A percentile compares a stretch with the other conserved stretches of the same genome.
These are phyloP conservation scores for Isatis tinctoria DNA, from an alignment of 345 rosid species.

Conservation along the genomic window DNA sequence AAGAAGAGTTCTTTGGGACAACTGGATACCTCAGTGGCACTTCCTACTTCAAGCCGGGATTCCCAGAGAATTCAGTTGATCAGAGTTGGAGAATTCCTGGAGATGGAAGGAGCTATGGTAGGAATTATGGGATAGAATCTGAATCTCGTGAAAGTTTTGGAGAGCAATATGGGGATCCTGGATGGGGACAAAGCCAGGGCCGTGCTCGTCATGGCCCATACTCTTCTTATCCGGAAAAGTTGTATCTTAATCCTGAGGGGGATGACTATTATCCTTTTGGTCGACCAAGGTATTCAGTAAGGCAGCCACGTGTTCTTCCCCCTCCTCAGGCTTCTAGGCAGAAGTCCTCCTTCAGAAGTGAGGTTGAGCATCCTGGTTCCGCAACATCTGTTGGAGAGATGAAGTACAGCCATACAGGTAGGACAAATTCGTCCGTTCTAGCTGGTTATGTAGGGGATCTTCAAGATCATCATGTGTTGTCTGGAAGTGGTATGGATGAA, in stretches of 20 bases:
- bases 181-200: constrained; percentile 58
- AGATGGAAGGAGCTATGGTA: constrained; percentile 59
- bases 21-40: constrained; percentile 46
- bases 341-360: constrained; percentile 51
- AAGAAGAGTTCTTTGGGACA: constrained; percentile 62
- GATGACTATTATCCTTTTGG: constrained; percentile 72
- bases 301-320: constrained; percentile 93
- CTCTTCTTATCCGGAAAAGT: constrained; percentile 51
- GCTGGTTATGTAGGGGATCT: constrained; percentile 43
- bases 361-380: constrained; percentile 51
- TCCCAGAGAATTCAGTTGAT: constrained; percentile 51
- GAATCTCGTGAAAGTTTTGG: constrained; percentile 63
- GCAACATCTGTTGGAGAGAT: constrained; percentile 44
- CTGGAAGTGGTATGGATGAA: constrained; percentile 37
- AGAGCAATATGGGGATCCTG: constrained; percentile 62
- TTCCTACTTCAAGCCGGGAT: constrained; percentile 51
- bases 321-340: constrained; percentile 66
- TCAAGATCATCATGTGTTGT: constrained; percentile 43
- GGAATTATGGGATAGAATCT: constrained; percentile 56
- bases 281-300: constrained; percentile 69
- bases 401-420: constrained; percentile 39
- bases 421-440: constrained; percentile 42
- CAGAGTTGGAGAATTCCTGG: constrained; percentile 75
- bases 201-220: constrained; percentile 47
- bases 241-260: constrained; percentile 57